A percentile compares a stretch with the other conserved stretches of the same genome.
phyloP scores from a whole-genome alignment of 441 rosid genomes.

The Erodium moschatum region DNA sequence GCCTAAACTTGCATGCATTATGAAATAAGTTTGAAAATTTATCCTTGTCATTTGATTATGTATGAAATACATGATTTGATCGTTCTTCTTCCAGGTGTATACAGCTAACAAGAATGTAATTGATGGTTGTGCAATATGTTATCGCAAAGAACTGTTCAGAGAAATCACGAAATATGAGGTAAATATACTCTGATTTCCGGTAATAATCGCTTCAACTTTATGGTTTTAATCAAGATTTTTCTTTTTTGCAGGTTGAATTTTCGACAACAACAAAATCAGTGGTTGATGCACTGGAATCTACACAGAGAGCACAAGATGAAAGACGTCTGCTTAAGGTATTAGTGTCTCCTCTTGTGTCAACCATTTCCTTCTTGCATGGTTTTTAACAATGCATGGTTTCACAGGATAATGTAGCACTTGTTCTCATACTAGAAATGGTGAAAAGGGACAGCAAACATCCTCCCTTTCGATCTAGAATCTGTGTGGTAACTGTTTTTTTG shows the following conservation, averaged over 20 bases:
- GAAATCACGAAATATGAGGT: conserved; percentile 31
- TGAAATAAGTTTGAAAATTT: background rate
- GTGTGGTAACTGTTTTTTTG: conserved; percentile 15
- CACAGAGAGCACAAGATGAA: background rate
- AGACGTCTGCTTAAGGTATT: conserved; percentile 18
- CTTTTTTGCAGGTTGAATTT: conserved; percentile 27
- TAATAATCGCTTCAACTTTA: background rate
- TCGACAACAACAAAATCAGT: conserved; percentile 21
- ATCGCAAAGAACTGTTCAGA: conserved; percentile 23
- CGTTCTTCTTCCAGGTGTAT: conserved; percentile 22
- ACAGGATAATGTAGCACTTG: conserved; percentile 32
- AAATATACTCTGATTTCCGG: background rate
- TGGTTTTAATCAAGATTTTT: background rate
- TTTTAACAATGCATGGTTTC: background rate
- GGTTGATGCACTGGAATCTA: conserved; percentile 26
- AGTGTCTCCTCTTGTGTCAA: background rate
- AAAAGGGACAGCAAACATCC: conserved; percentile 2
- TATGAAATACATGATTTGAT: conserved; percentile 3
- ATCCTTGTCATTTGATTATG: background rate
- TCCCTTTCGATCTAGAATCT: conserved; percentile 16
- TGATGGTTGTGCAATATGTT: conserved; percentile 33
- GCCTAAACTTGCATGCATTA: background rate
- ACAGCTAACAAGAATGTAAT: conserved; percentile 11
- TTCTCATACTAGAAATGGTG: conserved; percentile 27
- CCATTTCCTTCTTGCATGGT: background rate